Base-by-base conservation (phyloP, 208 protist species). In the Leishmania arabica region DNA sequence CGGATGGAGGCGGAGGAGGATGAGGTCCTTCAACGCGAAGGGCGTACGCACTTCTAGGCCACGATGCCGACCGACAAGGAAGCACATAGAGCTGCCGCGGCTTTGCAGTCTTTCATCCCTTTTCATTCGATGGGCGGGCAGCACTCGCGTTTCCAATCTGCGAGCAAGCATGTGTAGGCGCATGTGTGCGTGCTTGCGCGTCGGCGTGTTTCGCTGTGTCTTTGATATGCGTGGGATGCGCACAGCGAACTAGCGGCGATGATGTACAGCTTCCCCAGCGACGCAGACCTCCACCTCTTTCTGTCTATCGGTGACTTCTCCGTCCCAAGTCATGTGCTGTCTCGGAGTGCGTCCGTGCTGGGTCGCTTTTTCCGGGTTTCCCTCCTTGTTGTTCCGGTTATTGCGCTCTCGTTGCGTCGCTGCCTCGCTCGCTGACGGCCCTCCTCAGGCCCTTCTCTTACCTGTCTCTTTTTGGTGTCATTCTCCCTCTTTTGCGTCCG, bases 1-100 rank as follows among this genome's bases (percentile, higher is more conserved):
- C 88, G 89, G n/a, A 89, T 91, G 83, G 85, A 90, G 60, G 88
- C 87, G 8, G 92, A 97, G 84, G 94, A 96, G 84, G 89, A 96
- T 49, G 92, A 92, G 69, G 62, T 95, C 58, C 83, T 96, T 53
- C 79, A 86, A 56, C 86, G 86, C 34, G 84, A 97, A 71, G 87
- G 40, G 72, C 88, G 71, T 73, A 78, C 69, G 72, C 75, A 78
- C 58, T n/a, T 80, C 9, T 76, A 76, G 51, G 40, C 51, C n/a
- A 17, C 3, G 24, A 49, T 21, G 19, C 13, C 19, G 4, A 27
- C 21, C 27, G 6, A 4, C n/a, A 34, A 31, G 27, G 4, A 17
- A 24, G 27, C 40, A 21, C 27, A 13, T 34, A 13, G 24, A 73
- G 11, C 24, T 19, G 69, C 42, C 27, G 45, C 27, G 45, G 8